phyloP scores from a whole-genome alignment of 2,329 filamentous ascomycete species.

The Diaporthe ilicicola region DNA sequence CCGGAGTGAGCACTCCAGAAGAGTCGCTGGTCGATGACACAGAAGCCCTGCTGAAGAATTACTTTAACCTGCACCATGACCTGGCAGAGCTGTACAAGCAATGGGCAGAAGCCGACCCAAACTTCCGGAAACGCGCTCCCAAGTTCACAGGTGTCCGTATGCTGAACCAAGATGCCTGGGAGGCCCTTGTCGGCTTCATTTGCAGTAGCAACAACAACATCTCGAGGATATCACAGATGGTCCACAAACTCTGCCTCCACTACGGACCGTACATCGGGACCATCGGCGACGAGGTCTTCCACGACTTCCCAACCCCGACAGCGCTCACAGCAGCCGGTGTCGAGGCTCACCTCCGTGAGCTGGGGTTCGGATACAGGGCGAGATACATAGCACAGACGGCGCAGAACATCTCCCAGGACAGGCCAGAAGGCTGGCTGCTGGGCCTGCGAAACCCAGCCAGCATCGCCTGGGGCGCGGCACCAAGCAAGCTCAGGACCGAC shows the following conservation, averaged over 20 bases:
- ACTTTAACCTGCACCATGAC: conserved; percentile 86
- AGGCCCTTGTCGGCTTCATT: conserved; percentile 91
- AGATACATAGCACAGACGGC: conserved; percentile 93
- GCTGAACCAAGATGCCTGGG: conserved; percentile 94
- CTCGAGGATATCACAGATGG: conserved; percentile 93
- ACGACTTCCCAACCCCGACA: conserved; percentile 85
- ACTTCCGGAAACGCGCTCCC: conserved; percentile 88
- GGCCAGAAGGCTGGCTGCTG: conserved; percentile 78
- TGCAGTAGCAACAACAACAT: conserved; percentile 99
- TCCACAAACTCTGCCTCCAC: conserved; percentile 86
- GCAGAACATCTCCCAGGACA: conserved; percentile 72
- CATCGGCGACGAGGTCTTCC: conserved; percentile 75
- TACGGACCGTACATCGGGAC: conserved; percentile 82
- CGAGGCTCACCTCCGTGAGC: conserved; percentile 78
- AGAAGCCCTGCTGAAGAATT: conserved; percentile 77
- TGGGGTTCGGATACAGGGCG: conserved; percentile 95
- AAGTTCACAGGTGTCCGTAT: conserved; percentile 93
- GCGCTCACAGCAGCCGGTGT: conserved; percentile 78
- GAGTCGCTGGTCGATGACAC: conserved; percentile 67
- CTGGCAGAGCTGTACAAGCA: conserved; percentile 80
- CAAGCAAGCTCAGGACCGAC: conserved; percentile 29
- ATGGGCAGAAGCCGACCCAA: conserved; percentile 86
- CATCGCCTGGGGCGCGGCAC: conserved; percentile 58
- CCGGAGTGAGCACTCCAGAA: background rate
- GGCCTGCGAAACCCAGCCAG: conserved; percentile 80